Conservation (phyloP, 2,329 filamentous ascomycete genomes). For the Fonsecaea pedrosoi region DNA sequence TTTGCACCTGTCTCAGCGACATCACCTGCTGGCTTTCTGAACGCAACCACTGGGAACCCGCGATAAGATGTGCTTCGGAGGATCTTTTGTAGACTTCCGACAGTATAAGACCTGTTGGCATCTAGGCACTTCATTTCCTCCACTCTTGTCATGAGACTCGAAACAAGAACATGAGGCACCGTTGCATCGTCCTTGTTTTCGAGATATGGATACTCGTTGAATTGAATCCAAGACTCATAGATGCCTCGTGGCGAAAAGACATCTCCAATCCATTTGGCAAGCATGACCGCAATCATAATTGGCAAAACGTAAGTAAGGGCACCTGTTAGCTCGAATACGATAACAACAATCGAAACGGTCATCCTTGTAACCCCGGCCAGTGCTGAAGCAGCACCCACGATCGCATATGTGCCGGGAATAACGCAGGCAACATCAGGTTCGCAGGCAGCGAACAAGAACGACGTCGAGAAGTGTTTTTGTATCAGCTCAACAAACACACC, state of each 20-base stretch:
- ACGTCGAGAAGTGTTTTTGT: constrained; percentile 78
- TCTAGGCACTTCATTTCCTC: constrained; percentile 90
- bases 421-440: constrained; percentile 86
- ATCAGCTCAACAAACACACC: constrained; percentile 89
- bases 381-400: constrained; percentile 93
- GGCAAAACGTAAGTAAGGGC: constrained; percentile 95
- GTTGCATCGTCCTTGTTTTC: constrained; percentile 83
- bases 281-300: constrained; percentile 99
- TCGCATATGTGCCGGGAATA: constrained; percentile 93
- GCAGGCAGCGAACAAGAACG: constrained; percentile 79
- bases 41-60: constrained; percentile 82
- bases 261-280: constrained; percentile 97
- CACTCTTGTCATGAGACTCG: constrained; percentile 87
- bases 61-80: constrained; percentile 79
- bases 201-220: constrained; percentile 93
- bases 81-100: constrained; percentile 73
- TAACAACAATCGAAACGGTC: constrained; percentile 97
- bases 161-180: constrained; percentile 83
- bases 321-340: constrained; percentile 98
- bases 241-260: constrained; percentile 91
- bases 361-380: constrained; percentile 92
- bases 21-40: constrained; percentile 17
- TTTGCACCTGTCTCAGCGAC: constrained; percentile 15
- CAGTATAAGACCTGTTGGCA: constrained; percentile 79
- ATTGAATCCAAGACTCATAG: constrained; percentile 97